Conservation (phyloP, 2,329 filamentous ascomycete species). For the Fusarium pseudoanthophilum region DNA sequence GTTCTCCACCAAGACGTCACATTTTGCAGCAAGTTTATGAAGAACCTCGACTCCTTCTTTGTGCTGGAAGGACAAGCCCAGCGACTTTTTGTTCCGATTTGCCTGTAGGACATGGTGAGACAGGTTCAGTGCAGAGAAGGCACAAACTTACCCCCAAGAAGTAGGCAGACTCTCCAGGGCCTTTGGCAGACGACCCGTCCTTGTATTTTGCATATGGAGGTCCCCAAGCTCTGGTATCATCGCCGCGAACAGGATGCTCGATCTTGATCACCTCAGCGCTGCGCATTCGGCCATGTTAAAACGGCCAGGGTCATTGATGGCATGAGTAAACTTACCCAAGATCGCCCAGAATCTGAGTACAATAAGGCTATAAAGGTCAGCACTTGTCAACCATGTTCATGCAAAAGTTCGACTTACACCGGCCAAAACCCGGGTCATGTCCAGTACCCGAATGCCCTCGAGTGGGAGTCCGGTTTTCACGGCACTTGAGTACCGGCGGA, state of each 20-base stretch:
- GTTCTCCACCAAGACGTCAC: constrained; percentile 95
- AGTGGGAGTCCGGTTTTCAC: constrained; percentile 67
- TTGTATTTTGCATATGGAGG: constrained; percentile 89
- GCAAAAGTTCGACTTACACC: constrained; percentile 72
- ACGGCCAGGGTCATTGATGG: constrained; percentile 2
- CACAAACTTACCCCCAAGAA: constrained; percentile 78
- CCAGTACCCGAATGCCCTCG: constrained; percentile 86
- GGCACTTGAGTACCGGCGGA: constrained; percentile 47
- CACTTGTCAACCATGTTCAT: background rate
- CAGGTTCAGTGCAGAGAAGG: background rate
- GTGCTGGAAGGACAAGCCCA: constrained; percentile 91
- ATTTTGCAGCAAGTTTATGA: constrained; percentile 83
- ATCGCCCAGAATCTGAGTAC: constrained; percentile 95
- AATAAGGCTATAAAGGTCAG: constrained; percentile 78
- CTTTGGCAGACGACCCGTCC: constrained; percentile 65
- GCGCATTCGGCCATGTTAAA: constrained; percentile 22
- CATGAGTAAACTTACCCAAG: constrained; percentile 74
- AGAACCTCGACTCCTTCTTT: constrained; percentile 85
- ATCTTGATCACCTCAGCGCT: constrained; percentile 98
- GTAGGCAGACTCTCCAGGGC: constrained; percentile 93
- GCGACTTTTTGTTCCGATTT: constrained; percentile 96
- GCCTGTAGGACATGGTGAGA: constrained; percentile 64
- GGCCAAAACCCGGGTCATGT: constrained; percentile 96
- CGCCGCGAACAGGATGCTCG: constrained; percentile 89
- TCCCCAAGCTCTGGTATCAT: constrained; percentile 96